phyloP scores from a whole-genome alignment of 768 basidiomycete genomes.

The Leccinellum albellum region DNA sequence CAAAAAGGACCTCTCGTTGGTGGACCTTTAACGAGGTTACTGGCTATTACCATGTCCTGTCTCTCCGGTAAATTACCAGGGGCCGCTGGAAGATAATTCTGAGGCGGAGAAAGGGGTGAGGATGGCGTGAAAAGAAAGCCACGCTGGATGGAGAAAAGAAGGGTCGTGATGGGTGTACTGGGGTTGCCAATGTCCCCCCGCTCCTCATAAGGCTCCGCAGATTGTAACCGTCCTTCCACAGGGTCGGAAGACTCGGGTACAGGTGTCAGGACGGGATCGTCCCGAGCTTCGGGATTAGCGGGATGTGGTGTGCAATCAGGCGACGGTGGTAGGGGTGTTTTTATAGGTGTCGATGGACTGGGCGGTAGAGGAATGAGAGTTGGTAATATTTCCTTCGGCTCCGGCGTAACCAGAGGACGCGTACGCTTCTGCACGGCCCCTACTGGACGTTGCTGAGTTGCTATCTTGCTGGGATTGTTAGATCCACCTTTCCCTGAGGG shows the following conservation, averaged over 20 bases:
- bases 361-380: conserved; percentile 18
- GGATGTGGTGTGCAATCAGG: conserved; percentile 7
- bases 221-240: background rate
- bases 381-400: conserved; percentile 15
- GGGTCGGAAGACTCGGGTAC: background rate
- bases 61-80: conserved; percentile 1
- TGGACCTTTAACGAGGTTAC: background rate
- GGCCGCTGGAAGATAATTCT: conserved; percentile 34
- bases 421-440: conserved; percentile 7
- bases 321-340: conserved; percentile 21
- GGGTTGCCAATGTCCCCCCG: conserved; percentile 10
- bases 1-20: conserved; percentile 4
- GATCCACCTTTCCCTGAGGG: conserved; percentile 6
- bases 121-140: conserved; percentile 66
- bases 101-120: conserved; percentile 58
- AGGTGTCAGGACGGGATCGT: background rate
- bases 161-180: conserved; percentile 64
- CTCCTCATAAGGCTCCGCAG: conserved; percentile 2
- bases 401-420: conserved; percentile 10
- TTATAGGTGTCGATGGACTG: conserved; percentile 18
- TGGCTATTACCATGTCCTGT: background rate
- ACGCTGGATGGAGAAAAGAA: conserved; percentile 58
- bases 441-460: conserved; percentile 8
- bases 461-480: background rate
- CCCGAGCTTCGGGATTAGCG: conserved; percentile 1